These are phyloP conservation scores for Chaetomiaceae sp. DNA, from an alignment of 2,329 filamentous ascomycete species.

Conservation along the genomic window DNA sequence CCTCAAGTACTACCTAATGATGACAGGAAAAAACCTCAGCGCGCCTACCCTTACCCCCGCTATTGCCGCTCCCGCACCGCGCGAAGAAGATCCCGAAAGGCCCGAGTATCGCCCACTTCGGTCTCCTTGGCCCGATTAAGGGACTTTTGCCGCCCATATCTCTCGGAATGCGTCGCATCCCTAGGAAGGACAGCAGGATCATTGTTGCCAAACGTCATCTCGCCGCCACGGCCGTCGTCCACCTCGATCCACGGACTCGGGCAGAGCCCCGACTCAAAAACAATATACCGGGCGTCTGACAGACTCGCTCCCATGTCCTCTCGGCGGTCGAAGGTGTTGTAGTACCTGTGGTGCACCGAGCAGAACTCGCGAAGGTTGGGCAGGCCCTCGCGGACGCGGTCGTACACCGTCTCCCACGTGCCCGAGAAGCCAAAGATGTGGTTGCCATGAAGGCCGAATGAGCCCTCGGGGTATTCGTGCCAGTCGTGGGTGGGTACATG, in stretches of 20 bases:
- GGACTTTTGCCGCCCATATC: not conserved
- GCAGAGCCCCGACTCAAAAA: not conserved
- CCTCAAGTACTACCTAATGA: too few relatives aligned
- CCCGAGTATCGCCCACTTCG: not conserved
- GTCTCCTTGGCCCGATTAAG: not conserved
- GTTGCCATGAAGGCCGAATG: not conserved
- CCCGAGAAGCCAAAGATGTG: not conserved
- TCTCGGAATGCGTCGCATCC: not conserved
- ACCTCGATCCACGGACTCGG: slow-evolving; percentile 1
- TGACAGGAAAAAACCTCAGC: too few relatives aligned
- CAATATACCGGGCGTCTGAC: not conserved
- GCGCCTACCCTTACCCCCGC: too few relatives aligned
- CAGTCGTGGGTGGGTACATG: slow-evolving; percentile 1
- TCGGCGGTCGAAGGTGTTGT: not conserved
- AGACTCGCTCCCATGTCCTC: not conserved
- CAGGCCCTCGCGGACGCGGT: slow-evolving; percentile 17
- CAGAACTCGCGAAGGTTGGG: slow-evolving; percentile 21
- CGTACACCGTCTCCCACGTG: slow-evolving; percentile 25
- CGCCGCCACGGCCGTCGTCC: not conserved
- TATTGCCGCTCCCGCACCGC: not conserved
- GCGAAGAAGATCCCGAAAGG: not conserved
- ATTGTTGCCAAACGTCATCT: not conserved
- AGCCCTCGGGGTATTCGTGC: not conserved
- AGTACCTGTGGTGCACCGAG: not conserved
- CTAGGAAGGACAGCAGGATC: not conserved